Conservation (phyloP, 192 early-diverging fungal species). For the Entomortierella chlamydospora region DNA sequence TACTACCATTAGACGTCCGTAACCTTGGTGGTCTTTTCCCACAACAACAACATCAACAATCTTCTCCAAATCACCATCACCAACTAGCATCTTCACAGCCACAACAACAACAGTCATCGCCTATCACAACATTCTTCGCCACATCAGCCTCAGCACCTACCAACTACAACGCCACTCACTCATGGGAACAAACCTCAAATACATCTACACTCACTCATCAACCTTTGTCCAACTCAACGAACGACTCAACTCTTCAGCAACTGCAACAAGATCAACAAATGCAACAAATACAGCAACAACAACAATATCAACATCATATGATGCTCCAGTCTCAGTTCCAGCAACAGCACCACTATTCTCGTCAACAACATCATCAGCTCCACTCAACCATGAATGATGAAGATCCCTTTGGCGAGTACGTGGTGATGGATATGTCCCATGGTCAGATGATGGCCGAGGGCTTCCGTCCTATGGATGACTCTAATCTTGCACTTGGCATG, state of each 20-base stretch:
- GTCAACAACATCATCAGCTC: slow-evolving; percentile 13
- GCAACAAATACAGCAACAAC: slow-evolving; percentile 34
- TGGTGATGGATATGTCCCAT: slow-evolving; percentile 35
- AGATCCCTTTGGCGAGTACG: slow-evolving; percentile 53
- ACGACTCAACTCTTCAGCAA: slow-evolving; percentile 19
- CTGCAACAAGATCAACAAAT: slow-evolving; percentile 25
- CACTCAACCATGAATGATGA: slow-evolving; percentile 38
- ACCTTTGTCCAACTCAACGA: not conserved
- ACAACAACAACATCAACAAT: slow-evolving; percentile 19
- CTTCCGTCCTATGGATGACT: slow-evolving; percentile 21
- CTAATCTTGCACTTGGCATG: slow-evolving; percentile 6
- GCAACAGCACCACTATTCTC: slow-evolving; percentile 12
- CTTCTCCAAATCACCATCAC: slow-evolving; percentile 6
- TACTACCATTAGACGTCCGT: slow-evolving; percentile 26
- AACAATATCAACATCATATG: slow-evolving; percentile 36
- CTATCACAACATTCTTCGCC: slow-evolving; percentile 13
- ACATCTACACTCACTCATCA: slow-evolving; percentile 13
- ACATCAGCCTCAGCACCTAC: not conserved
- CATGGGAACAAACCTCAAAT: slow-evolving; percentile 17
- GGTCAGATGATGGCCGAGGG: slow-evolving; percentile 24
- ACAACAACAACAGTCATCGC: slow-evolving; percentile 20
- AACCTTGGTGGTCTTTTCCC: slow-evolving; percentile 22
- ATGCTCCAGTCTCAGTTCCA: slow-evolving; percentile 36
- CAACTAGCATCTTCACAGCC: slow-evolving; percentile 8
- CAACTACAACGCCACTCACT: slow-evolving; percentile 7